Base-by-base conservation (phyloP, 768 basidiomycete genomes). In the Phylloporus scabripes region DNA sequence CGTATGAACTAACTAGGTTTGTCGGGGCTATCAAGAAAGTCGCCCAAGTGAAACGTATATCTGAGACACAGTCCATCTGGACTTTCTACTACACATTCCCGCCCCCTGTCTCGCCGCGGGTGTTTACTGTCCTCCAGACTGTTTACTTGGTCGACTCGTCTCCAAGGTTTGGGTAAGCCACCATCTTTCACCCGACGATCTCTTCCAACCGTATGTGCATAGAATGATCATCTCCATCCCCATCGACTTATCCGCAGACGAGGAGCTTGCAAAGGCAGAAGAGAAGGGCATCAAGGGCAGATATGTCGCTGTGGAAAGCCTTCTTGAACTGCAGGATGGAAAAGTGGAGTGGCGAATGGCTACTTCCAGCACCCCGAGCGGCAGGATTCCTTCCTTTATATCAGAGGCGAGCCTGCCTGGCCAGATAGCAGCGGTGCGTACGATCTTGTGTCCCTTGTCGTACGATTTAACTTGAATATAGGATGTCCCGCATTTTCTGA, bases 271-370 rank as follows among this genome's bases (percentile, higher is more conserved):
- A 4, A 77, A 75, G 53, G 63, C 81, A 14, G 85, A 89, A 59
- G 78, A 80, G 57, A 79, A 78, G 46, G 83, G 78, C 7, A 78
- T 78, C 2, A 79, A 74, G 53, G 87, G 82, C 1, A 79, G 77
- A 57, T 89, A 89, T 60, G 80, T 78, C 33, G 79, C 81, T 55
- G 81, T 85, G 4, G 88, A 90, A 65, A 74, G 76, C 26, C 58
- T 91, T 45, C 64, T 70, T 37, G 83, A 85, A 63, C 74, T 82
- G 34, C 77, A 77, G 17, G 70, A 78, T 52, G 87, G 83, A 43
- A 76, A 66, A 42, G 77, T 80, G 11, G 85, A 88, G 64, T 90
- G 87, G 87, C 73, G 79, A 34, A 87, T 90, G 87, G 87, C 86
- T 3, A 86, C 85, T 2, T 82, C 83, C 21, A 83, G 82, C 56